These are phyloP conservation scores for Ceratocystis lukuohia DNA, from an alignment of 2,329 filamentous ascomycete species.

Conservation along the genomic window DNA sequence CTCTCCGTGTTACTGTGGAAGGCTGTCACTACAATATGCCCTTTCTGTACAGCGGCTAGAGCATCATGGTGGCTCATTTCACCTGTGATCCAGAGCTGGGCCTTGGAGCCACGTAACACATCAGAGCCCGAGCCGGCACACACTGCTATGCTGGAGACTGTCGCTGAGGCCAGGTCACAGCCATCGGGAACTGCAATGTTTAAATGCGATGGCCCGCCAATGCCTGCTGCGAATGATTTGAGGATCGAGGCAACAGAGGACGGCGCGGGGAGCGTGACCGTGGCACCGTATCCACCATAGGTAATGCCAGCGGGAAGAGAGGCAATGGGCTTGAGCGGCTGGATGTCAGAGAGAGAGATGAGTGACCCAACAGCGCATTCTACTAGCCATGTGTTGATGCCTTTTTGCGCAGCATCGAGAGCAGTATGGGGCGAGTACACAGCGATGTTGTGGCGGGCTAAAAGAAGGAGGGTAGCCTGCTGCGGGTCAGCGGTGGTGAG, in stretches of 20 bases:
- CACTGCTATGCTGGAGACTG: slow-evolving; percentile 60
- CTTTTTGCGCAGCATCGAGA: slow-evolving; percentile 70
- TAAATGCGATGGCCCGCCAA: slow-evolving; percentile 49
- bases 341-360: slow-evolving; percentile 19
- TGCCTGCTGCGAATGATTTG: slow-evolving; percentile 45
- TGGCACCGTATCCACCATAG: slow-evolving; percentile 40
- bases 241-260: slow-evolving; percentile 34
- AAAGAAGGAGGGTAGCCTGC: slow-evolving; percentile 67
- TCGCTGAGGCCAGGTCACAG: slow-evolving; percentile 26
- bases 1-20: slow-evolving; percentile 93
- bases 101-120: slow-evolving; percentile 54
- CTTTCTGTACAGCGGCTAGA: slow-evolving; percentile 70
- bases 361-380: slow-evolving; percentile 57
- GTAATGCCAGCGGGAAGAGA: slow-evolving; percentile 32
- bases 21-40: slow-evolving; percentile 66
- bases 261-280: slow-evolving; percentile 31
- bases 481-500: slow-evolving; percentile 75
- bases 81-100: slow-evolving; percentile 78
- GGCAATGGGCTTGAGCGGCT: slow-evolving; percentile 33
- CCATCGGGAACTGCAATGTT: slow-evolving; percentile 42
- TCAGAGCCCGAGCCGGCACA: slow-evolving; percentile 81
- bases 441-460: slow-evolving; percentile 77
- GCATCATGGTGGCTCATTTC: slow-evolving; percentile 92
- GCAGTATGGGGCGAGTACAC: slow-evolving; percentile 96
- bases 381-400: slow-evolving; percentile 88